Percentiles rank a stretch among this genome's conserved stretches.
Conservation (phyloP, 1,284 basidiomycete genomes). For the Volvariella volvacea region DNA sequence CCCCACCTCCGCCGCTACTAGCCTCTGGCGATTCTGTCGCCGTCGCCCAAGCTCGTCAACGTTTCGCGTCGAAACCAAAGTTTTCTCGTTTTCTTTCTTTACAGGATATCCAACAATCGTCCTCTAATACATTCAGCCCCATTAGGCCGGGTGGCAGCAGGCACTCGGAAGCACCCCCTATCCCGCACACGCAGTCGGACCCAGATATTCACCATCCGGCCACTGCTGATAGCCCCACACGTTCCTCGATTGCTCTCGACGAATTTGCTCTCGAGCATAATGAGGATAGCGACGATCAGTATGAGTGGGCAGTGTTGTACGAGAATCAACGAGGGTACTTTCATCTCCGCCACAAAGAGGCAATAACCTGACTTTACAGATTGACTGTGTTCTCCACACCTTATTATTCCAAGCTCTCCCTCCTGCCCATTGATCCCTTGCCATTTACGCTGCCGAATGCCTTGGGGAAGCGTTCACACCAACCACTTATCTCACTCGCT, state of each 20-base stretch:
- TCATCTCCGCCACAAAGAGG: slow-evolving; percentile 7
- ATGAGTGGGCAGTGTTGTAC: slow-evolving; percentile 65
- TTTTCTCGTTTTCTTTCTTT: background rate
- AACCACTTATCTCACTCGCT: slow-evolving; percentile 49
- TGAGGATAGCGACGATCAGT: slow-evolving; percentile 33
- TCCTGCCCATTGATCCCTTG: slow-evolving; percentile 69
- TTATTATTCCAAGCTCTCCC: slow-evolving; percentile 62
- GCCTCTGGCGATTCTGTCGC: slow-evolving; percentile 8
- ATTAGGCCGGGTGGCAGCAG: no score
- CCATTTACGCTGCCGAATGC: slow-evolving; percentile 61
- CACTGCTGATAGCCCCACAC: background rate
- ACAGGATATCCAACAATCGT: background rate
- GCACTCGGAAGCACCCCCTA: background rate
- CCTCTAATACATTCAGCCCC: no score
- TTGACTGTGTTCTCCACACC: slow-evolving; percentile 67
- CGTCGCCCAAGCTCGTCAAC: background rate
- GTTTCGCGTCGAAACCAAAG: background rate
- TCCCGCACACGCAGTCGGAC: no score
- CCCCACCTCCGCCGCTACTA: slow-evolving; percentile 10
- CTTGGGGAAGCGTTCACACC: slow-evolving; percentile 29
- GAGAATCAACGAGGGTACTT: slow-evolving; percentile 77
- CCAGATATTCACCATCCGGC: no score
- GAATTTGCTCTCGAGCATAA: background rate
- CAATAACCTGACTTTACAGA: slow-evolving; percentile 27
- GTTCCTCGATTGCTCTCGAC: slow-evolving; percentile 1